phyloP scores from a whole-genome alignment of 805 yeast species.

The Metahyphopichia silvanorum region DNA sequence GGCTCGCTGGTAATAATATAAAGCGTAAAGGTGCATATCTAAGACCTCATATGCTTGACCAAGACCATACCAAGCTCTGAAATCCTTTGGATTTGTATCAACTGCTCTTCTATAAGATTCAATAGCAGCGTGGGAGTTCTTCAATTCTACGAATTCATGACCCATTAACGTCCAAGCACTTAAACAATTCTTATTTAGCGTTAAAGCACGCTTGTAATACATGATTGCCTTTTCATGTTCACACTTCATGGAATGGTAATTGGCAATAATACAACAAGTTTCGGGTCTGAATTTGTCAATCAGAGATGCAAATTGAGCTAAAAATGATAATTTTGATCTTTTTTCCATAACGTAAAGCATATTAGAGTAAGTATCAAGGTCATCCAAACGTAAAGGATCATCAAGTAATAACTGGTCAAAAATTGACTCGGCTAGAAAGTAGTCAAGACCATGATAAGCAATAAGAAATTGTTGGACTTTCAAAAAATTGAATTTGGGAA shows the following conservation, averaged over 20 bases:
- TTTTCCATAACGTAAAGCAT: constrained; percentile 92
- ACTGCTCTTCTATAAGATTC: constrained; percentile 93
- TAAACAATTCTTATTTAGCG: constrained; percentile 72
- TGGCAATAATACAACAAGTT: constrained; percentile 91
- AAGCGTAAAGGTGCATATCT: constrained; percentile 90
- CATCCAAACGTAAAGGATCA: constrained; percentile 89
- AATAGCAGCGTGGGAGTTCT: constrained; percentile 96
- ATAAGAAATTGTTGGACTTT: constrained; percentile 80
- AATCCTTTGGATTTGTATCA: constrained; percentile 84
- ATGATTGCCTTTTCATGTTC: constrained; percentile 94
- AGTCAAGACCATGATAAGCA: constrained; percentile 82
- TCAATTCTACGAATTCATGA: constrained; percentile 94
- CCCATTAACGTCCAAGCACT: constrained; percentile 99
- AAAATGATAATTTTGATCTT: constrained; percentile 72
- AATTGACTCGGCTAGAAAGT: constrained; percentile 69
- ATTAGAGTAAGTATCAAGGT: constrained; percentile 90
- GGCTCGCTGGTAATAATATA: constrained; percentile 90
- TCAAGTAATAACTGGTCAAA: constrained; percentile 69
- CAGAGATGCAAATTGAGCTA: constrained; percentile 81
- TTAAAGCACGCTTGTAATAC: constrained; percentile 87
- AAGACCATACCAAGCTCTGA: constrained; percentile 96
- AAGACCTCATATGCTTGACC: constrained; percentile 98
- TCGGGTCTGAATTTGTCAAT: constrained; percentile 89
- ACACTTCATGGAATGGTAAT: constrained; percentile 84
- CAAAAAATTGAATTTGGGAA: constrained; percentile 73